Percentiles rank a stretch among this genome's conserved stretches.
Evolutionary conservation across 1,284 basidiomycete genomes (phyloP).

Genomic region (Ganoderma sp.): DNA sequence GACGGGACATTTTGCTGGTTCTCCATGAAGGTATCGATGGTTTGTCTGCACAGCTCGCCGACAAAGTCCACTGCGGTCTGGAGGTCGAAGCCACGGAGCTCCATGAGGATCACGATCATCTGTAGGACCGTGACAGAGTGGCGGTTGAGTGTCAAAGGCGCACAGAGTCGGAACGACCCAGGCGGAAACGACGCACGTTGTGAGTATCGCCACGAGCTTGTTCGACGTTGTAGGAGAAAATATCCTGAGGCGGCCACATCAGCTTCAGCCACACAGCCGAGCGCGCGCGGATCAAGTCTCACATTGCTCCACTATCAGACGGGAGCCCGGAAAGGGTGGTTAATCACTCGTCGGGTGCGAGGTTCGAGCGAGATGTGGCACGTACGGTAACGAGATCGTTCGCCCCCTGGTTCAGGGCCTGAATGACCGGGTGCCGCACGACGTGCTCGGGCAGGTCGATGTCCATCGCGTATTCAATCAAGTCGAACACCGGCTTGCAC

Average conservation of each 20-base stretch:
- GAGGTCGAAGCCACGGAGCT: slow-evolving; percentile 38
- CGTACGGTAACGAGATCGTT: slow-evolving; percentile 47
- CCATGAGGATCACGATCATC: slow-evolving; percentile 44
- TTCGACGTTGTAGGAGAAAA: slow-evolving; percentile 49
- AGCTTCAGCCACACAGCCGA: slow-evolving; percentile 1
- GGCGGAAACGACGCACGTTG: slow-evolving; percentile 36
- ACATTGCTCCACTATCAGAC: slow-evolving; percentile 46
- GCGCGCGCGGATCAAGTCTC: slow-evolving; percentile 26
- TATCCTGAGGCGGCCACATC: slow-evolving; percentile 38
- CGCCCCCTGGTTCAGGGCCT: slow-evolving; percentile 44
- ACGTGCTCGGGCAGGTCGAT: slow-evolving; percentile 48
- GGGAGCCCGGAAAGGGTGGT: background rate
- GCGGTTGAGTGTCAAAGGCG: background rate
- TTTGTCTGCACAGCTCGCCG: slow-evolving; percentile 42
- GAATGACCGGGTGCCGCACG: slow-evolving; percentile 45
- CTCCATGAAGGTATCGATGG: slow-evolving; percentile 41
- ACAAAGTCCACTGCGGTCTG: slow-evolving; percentile 46
- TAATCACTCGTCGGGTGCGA: slow-evolving; percentile 10
- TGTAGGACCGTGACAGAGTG: slow-evolving; percentile 11
- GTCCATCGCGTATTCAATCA: slow-evolving; percentile 48
- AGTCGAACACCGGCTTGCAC: slow-evolving; percentile 47
- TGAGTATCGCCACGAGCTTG: slow-evolving; percentile 47
- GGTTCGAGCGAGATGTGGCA: background rate
- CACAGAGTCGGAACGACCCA: too few relatives aligned
- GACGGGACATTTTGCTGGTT: slow-evolving; percentile 41